Conservation (phyloP, 108 stramenopile species). For the Licmophora abbreviata region DNA sequence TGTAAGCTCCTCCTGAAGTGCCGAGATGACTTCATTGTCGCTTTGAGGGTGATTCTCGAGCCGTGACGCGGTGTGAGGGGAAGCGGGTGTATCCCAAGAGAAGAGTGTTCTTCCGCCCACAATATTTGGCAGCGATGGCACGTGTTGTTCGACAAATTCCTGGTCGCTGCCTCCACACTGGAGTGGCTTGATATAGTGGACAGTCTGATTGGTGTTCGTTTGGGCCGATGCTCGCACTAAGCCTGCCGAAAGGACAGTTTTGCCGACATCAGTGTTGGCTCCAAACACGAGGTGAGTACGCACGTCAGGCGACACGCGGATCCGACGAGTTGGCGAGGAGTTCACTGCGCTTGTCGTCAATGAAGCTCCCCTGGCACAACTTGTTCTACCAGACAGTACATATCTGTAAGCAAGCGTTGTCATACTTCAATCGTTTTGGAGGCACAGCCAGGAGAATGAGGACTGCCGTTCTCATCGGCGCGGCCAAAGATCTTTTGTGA, state of each 20-base stretch:
- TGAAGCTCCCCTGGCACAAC: too few relatives aligned
- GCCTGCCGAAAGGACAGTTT: conserved; percentile 84
- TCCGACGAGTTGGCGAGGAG: too few relatives aligned
- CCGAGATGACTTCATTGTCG: conserved; percentile 53
- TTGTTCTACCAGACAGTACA: too few relatives aligned
- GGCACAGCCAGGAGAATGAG: too few relatives aligned
- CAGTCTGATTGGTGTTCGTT: not conserved
- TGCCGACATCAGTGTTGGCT: conserved; percentile 96
- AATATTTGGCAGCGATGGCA: too few relatives aligned
- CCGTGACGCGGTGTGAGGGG: conserved; percentile 80
- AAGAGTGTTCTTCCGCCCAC: too few relatives aligned
- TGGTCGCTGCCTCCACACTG: conserved; percentile 88
- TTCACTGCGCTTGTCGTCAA: too few relatives aligned
- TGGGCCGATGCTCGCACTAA: conserved; percentile 52
- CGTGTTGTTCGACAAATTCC: conserved; percentile 37
- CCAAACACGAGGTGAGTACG: conserved; percentile 81
- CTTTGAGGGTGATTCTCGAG: conserved; percentile 63
- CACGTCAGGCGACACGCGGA: not conserved
- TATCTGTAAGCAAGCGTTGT: too few relatives aligned
- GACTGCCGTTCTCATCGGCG: too few relatives aligned
- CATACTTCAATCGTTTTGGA: too few relatives aligned
- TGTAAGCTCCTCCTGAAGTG: conserved; percentile 29
- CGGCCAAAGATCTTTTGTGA: too few relatives aligned
- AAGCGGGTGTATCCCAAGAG: conserved; percentile 81
- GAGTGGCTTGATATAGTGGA: conserved; percentile 89